Conservation (phyloP, 768 basidiomycete species). For the Mycena leptocephala region DNA sequence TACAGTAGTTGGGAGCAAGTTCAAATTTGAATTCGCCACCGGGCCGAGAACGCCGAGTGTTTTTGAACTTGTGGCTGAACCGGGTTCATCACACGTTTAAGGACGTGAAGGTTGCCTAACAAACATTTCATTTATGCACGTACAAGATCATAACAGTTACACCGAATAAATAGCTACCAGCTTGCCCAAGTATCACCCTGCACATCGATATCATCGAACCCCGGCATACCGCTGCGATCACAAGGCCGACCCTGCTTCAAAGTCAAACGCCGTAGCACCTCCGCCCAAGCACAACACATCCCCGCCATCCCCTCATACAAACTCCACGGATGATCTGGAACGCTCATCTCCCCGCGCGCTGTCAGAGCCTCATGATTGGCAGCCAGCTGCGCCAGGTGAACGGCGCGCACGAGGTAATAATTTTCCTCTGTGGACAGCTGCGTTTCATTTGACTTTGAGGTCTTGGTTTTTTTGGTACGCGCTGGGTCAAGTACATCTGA, state of each 20-base stretch:
- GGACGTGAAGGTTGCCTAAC: too few relatives aligned
- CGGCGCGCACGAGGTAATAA: slow-evolving; percentile 57
- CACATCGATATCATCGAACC: slow-evolving; percentile 55
- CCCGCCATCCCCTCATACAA: slow-evolving; percentile 74
- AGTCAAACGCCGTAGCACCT: slow-evolving; percentile 54
- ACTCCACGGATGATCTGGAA: slow-evolving; percentile 70
- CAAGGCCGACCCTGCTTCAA: slow-evolving; percentile 28
- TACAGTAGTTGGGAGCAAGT: too few relatives aligned
- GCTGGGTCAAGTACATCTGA: slow-evolving; percentile 59
- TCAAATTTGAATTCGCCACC: too few relatives aligned
- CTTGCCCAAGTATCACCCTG: slow-evolving; percentile 30
- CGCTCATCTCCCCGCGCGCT: slow-evolving; percentile 57
- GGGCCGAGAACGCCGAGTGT: too few relatives aligned
- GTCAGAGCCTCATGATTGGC: slow-evolving; percentile 52
- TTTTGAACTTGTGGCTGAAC: too few relatives aligned
- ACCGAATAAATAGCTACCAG: not conserved
- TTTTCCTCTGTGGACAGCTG: not conserved
- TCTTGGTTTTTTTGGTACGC: slow-evolving; percentile 15
- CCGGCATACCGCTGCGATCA: slow-evolving; percentile 55
- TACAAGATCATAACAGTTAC: not conserved
- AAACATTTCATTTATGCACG: not conserved
- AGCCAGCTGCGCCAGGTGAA: slow-evolving; percentile 66
- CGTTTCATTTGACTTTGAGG: not conserved
- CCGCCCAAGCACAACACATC: slow-evolving; percentile 72
- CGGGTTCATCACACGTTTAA: too few relatives aligned